Evolutionary conservation across 2,329 filamentous ascomycete species (phyloP), one percentile per base, ranked within the genome.

Genomic region (Paraphoma sp.): DNA sequence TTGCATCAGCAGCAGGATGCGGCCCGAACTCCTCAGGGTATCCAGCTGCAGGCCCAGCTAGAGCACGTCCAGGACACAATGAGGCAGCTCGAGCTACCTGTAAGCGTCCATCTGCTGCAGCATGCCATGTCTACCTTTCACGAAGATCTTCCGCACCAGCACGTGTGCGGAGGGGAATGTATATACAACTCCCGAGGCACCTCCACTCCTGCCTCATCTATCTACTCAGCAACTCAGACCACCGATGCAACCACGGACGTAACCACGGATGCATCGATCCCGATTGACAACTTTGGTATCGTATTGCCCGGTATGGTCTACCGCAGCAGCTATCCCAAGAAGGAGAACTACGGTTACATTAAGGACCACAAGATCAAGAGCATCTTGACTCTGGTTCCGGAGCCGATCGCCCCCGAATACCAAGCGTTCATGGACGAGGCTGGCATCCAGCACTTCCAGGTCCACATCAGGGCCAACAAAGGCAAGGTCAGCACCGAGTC

Each of bases 401-500:
- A 82, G 56, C 72, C 77, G 8, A 76, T 81, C 49, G 78, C 82
- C 2, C 70, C 78, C n/a, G 76, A 78, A 14, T 84, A 86, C 64
- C 62, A 73, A 31, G 64, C 74, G 2, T 97, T 95, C 71, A 85
- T 96, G 64, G 72, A 81, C 38, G 75, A 80, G 5, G 86, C 89
- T 64, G 83, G 82, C 59, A 94, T 97, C 69, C 83, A 83, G 44
- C 92, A 96, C 66, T 81, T 87, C 62, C 82, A 91, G 42, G 89
- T 96, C 69, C 85, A 89, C 64, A 90, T 97, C 81, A 86, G 88
- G 59, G 90, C 93, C n/a, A 97, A 96, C 64, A 97, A 97, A 77
- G 93, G 93, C 48, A 77, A 80, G 28, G 74, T 81, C 66, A 64
- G 67, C 29, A 65, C 78, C 8, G 66, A 72, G 17, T 64, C 65